phyloP scores from a whole-genome alignment of 2,329 filamentous ascomycete genomes.

The Cordyceps farinosa region DNA sequence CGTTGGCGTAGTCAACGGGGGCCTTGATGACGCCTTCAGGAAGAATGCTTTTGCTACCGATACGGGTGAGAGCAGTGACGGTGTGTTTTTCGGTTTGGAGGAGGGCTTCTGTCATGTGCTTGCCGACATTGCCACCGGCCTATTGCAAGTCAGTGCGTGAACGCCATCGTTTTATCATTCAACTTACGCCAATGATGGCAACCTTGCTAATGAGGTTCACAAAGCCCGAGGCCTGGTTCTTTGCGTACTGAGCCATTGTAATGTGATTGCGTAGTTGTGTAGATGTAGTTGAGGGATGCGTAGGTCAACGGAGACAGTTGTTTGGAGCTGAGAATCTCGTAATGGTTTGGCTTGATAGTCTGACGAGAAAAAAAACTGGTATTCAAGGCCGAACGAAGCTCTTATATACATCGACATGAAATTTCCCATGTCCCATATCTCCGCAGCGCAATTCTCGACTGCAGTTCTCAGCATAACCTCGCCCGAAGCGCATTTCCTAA shows the following conservation, averaged over 20 bases:
- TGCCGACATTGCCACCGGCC: slow-evolving; percentile 42
- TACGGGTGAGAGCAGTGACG: slow-evolving; percentile 51
- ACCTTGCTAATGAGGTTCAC: slow-evolving; percentile 36
- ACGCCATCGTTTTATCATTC: too few relatives aligned
- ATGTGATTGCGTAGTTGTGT: not conserved
- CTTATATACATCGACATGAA: not conserved
- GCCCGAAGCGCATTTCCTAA: slow-evolving; percentile 10
- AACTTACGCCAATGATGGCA: slow-evolving; percentile 41
- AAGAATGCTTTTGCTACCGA: slow-evolving; percentile 38
- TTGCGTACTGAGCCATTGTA: slow-evolving; percentile 23
- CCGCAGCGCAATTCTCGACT: not conserved
- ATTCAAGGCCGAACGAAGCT: not conserved
- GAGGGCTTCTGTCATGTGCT: slow-evolving; percentile 39
- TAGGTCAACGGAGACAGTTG: not conserved
- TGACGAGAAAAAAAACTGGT: not conserved
- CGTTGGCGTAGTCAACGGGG: slow-evolving; percentile 42
- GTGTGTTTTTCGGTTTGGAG: slow-evolving; percentile 48
- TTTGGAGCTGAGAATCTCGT: not conserved
- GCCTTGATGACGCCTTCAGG: slow-evolving; percentile 41
- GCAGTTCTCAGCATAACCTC: not conserved
- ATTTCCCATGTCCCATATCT: not conserved
- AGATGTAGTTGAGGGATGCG: not conserved
- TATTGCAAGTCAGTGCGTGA: slow-evolving; percentile 11
- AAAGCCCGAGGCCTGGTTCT: slow-evolving; percentile 28
- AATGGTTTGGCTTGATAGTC: not conserved